These are phyloP conservation scores for Aphanomyces astaci DNA, from an alignment of 352 stramenopile species.

Conservation along the genomic window DNA sequence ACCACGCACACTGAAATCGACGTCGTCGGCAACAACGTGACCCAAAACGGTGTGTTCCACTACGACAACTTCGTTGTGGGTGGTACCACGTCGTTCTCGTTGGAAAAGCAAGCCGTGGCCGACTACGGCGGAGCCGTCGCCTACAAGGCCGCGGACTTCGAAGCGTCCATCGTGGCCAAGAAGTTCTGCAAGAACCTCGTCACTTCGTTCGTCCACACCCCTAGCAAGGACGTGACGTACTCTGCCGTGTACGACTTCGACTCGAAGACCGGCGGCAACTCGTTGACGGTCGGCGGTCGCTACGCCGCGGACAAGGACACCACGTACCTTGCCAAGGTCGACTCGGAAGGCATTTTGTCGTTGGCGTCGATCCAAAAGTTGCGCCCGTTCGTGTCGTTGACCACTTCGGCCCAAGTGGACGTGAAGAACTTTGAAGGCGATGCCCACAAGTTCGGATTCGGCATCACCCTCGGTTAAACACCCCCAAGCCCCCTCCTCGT, in stretches of 20 bases:
- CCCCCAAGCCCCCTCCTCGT: no score
- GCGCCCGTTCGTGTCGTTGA: constrained; percentile 71
- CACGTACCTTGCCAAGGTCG: constrained; percentile 79
- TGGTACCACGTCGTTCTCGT: constrained; percentile 60
- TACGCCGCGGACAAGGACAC: constrained; percentile 77
- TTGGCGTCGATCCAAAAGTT: constrained; percentile 82
- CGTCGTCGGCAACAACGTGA: constrained; percentile 52
- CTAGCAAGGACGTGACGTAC: constrained; percentile 79
- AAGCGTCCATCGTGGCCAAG: constrained; percentile 71
- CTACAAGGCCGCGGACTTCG: constrained; percentile 71
- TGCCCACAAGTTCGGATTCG: constrained; percentile 86
- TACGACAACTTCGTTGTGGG: constrained; percentile 74
- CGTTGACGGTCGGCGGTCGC: constrained; percentile 68
- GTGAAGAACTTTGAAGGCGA: constrained; percentile 89
- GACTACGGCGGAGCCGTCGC: constrained; percentile 78
- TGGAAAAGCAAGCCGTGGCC: constrained; percentile 73
- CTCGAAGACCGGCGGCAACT: constrained; percentile 77
- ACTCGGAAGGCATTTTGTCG: constrained; percentile 82
- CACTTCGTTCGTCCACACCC: constrained; percentile 73
- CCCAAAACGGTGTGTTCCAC: constrained; percentile 57
- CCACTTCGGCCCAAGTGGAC: constrained; percentile 80
- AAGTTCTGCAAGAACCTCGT: constrained; percentile 81
- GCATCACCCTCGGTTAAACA: constrained; percentile 77
- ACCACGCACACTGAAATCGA: constrained; percentile 63
- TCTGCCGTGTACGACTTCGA: constrained; percentile 84